A percentile compares a stretch with the other conserved stretches of the same genome.
Conservation (phyloP, 441 rosid genomes). For the Capsella rubella region DNA sequence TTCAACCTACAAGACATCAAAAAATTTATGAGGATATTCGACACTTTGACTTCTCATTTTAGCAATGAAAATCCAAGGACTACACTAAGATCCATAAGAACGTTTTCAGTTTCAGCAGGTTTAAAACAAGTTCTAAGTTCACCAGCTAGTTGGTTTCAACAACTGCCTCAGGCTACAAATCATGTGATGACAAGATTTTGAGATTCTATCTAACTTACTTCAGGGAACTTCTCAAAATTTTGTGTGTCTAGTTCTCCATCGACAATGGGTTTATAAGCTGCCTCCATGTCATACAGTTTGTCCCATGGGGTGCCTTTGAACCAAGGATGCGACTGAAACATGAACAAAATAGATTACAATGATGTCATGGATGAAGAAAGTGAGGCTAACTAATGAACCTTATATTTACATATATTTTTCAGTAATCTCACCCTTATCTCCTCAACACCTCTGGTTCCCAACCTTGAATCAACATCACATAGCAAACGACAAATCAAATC, state of each 20-base stretch:
- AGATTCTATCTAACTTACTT: slow-evolving; percentile 60
- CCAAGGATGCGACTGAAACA: slow-evolving; percentile 82
- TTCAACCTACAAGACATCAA: slow-evolving; percentile 63
- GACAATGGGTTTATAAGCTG: slow-evolving; percentile 79
- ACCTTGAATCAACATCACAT: slow-evolving; percentile 88
- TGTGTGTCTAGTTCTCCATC: slow-evolving; percentile 91
- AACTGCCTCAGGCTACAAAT: slow-evolving; percentile 3
- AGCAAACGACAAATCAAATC: slow-evolving; percentile 89
- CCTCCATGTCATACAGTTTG: slow-evolving; percentile 81
- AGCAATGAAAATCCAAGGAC: not conserved
- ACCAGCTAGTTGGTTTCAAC: slow-evolving; percentile 2
- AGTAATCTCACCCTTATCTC: slow-evolving; percentile 74
- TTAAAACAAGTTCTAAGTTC: slow-evolving; percentile 11
- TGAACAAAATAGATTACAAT: slow-evolving; percentile 10
- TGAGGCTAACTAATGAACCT: not conserved
- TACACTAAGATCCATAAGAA: not conserved
- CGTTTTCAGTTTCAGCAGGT: not conserved
- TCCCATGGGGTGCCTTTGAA: slow-evolving; percentile 81
- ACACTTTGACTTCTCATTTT: slow-evolving; percentile 12
- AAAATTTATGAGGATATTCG: slow-evolving; percentile 28
- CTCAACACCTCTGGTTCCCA: slow-evolving; percentile 90
- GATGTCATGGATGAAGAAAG: slow-evolving; percentile 17
- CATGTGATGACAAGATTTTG: slow-evolving; percentile 2
- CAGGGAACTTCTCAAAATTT: slow-evolving; percentile 96
- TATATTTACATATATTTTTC: slow-evolving; percentile 10